Conservation (phyloP, 2,329 filamentous ascomycete species). For the Hypoxylon sp. region DNA sequence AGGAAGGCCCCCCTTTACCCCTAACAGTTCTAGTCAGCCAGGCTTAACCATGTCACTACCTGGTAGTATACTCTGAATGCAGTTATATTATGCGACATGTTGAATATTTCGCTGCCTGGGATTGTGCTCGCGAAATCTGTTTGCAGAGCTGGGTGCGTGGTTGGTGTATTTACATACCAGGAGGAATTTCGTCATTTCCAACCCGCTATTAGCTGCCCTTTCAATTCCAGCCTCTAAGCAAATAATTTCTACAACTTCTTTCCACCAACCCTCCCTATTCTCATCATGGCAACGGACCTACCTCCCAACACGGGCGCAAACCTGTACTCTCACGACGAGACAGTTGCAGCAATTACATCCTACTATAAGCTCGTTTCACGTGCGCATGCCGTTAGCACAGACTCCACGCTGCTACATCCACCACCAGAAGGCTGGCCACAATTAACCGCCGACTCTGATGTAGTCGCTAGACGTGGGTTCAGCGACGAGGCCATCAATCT, state of each 20-base stretch:
- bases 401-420: neutral
- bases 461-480: neutral
- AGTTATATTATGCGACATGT: too few relatives aligned
- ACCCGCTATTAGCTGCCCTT: too few relatives aligned
- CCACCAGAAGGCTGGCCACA: slow-evolving; percentile 4
- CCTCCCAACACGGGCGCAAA: neutral
- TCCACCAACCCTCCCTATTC: neutral
- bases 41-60: too few relatives aligned
- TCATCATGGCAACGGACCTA: neutral
- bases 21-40: too few relatives aligned
- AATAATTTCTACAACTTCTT: neutral
- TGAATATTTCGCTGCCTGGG: too few relatives aligned
- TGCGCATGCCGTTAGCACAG: slow-evolving; percentile 5
- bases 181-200: too few relatives aligned
- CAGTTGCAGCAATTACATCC: slow-evolving; percentile 31
- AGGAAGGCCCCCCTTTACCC: too few relatives aligned
- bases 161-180: too few relatives aligned
- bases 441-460: neutral
- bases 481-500: neutral
- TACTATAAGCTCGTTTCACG: slow-evolving; percentile 24
- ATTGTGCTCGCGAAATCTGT: too few relatives aligned
- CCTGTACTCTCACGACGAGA: slow-evolving; percentile 26
- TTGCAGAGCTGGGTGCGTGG: too few relatives aligned
- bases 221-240: neutral
- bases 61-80: too few relatives aligned